Base-by-base conservation (phyloP, 176 grass and related monocot genomes). In the Avena insularis region DNA sequence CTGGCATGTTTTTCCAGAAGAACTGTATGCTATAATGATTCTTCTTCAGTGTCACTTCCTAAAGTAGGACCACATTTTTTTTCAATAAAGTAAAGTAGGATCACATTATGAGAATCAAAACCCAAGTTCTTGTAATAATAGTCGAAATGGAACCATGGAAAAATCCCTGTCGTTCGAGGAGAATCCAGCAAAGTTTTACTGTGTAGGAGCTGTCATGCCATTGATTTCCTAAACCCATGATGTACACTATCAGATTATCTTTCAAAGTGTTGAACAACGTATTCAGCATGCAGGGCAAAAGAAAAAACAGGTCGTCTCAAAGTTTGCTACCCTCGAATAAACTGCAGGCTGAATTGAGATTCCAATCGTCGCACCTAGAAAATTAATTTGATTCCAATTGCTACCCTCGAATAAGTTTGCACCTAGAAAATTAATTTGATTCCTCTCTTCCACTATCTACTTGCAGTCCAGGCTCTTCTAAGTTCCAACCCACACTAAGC, bases 161-260 rank as follows among this genome's bases (percentile, higher is more conserved):
- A 63, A 63, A 63, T 63, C 60, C n/a, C 60, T 25, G 60, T 27
- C 27, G 60, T 63, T 63, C 9, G 4, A 63, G 60, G 60, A 63
- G 60, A 63, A 63, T 27, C 59, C 25, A 63, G 60, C 0, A 27
- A 12, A 25, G 60, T 63, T 63, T 23, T 27, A 27, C 60, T 45
- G 9, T 47, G 60, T 58, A 77, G 50, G 33, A 71, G 9, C 19
- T 71, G 29, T 51, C 55, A 62, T 50, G 53, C 14, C 77, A 57
- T 20, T 85, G 48, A 89, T 82, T 85, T 77, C 38, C 70, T 60
- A 58, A 85, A 81, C 12, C 66, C 58, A 81, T 11, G 46, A 48
- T 66, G 7, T 49, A 51, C 21, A 14, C 19, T 46, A 77, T 21
- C 33, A 77, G 71, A 83, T 31, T 48, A 43, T 62, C 23, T 60